Conservation (phyloP, 2,329 filamentous ascomycete genomes). For the Hypoxylon sp. region DNA sequence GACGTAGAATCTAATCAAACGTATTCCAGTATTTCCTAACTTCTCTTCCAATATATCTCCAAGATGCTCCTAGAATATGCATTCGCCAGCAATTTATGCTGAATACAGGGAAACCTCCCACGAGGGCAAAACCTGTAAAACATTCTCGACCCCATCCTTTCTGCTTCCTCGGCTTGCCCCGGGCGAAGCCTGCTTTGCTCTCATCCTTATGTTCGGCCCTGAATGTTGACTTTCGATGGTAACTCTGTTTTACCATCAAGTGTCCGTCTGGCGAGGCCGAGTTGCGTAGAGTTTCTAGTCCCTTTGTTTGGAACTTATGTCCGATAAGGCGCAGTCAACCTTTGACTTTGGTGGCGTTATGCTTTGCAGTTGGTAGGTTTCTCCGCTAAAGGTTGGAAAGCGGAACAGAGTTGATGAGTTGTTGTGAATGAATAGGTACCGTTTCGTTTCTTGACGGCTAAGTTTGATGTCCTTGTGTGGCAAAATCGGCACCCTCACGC, state of each 20-base stretch:
- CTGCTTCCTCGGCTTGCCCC: neutral
- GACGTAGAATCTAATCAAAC: neutral
- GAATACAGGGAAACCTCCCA: constrained; percentile 33
- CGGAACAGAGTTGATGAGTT: too few relatives aligned
- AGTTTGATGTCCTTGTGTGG: neutral
- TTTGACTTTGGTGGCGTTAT: neutral
- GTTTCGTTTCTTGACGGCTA: too few relatives aligned
- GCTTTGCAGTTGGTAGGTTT: neutral
- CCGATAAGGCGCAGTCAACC: neutral
- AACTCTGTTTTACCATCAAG: neutral
- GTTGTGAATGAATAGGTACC: too few relatives aligned
- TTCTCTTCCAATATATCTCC: neutral
- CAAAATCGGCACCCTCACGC: neutral
- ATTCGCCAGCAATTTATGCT: constrained; percentile 31
- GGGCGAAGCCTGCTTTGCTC: neutral
- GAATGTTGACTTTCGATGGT: neutral
- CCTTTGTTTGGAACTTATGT: neutral
- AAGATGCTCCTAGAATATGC: constrained; percentile 19
- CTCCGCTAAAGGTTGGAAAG: neutral
- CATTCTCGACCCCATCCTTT: constrained; percentile 1
- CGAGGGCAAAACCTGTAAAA: constrained; percentile 36
- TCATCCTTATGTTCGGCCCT: neutral
- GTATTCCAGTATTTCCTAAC: neutral
- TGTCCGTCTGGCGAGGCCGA: neutral
- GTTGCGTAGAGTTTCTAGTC: neutral